Evolutionary conservation across 345 rosid species (phyloP), one percentile per base, ranked within the genome.

Genomic region (Pugionium dolabratum): DNA sequence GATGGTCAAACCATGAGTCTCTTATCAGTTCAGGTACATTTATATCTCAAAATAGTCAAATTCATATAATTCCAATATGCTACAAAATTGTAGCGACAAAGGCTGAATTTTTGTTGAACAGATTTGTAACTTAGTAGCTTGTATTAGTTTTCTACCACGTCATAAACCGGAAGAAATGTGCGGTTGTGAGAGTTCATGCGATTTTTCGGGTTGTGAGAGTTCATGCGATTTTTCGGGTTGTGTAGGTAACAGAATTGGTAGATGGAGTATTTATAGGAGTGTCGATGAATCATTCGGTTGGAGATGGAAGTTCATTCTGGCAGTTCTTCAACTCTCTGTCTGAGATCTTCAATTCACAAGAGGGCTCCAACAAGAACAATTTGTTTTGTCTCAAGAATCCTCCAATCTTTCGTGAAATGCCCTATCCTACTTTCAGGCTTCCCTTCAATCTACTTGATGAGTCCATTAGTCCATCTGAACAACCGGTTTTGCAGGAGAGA

Each of bases 181-280:
- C 18, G 18, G 18, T 18, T 18, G 18, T 18, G 18, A 18, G 18
- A 18, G 18, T 18, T 18, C 18, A 18, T 18, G 18, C 18, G 18
- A 18, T 18, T 18, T 18, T 18, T 18, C 18, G 7, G 53, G 3
- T 34, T 56, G n/a, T 57, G 37, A 18, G 18, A 18, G 18, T 18
- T 18, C 18, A 18, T 18, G 18, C 18, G 18, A 18, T 18, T 18
- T 18, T 18, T 18, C 18, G 7, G 53, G 3, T 34, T 56, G n/a
- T 57, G 37, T 79, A 91, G 74, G 89, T 79, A 9, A 92, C 93
- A 0, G 84, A 88, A 11, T 46, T 88, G 7, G 70, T 72, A 1
- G 95, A 92, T 67, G 93, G 91, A 1, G 61, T 92, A 18, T 91
- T 91, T 66, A 53, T 91, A 7, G 94, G 91, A 42, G 50, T 82